Conservation (phyloP, 1,139 yeast genomes). For the Saccharomyces hybrid region DNA sequence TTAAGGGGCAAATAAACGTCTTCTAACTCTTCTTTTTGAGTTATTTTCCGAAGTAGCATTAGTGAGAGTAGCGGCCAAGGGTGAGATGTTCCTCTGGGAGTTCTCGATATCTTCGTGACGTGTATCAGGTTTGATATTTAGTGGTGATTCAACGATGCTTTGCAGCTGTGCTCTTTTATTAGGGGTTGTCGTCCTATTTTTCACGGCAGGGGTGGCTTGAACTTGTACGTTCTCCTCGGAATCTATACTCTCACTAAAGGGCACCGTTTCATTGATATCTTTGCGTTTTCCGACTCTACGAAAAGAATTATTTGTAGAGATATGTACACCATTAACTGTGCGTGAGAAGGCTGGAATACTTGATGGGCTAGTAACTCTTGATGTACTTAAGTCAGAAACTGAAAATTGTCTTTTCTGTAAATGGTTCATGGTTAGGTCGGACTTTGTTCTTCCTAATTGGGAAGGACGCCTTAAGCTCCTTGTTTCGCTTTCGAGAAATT, state of each 20-base stretch:
- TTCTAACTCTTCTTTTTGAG: conserved; percentile 26
- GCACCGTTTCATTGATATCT: conserved; percentile 1
- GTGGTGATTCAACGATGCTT: conserved; percentile 26
- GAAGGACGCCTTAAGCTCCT: conserved; percentile 14
- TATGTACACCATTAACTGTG: background rate
- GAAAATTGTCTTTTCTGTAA: conserved; percentile 29
- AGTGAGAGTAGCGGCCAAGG: background rate
- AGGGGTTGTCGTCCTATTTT: conserved; percentile 6
- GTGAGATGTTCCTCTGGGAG: background rate
- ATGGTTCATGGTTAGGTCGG: conserved; percentile 26
- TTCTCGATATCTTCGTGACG: background rate
- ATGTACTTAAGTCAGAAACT: conserved; percentile 18
- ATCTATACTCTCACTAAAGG: background rate
- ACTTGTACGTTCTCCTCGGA: conserved; percentile 19
- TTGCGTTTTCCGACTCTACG: conserved; percentile 28
- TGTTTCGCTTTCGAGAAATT: conserved; percentile 20
- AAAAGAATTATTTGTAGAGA: conserved; percentile 16
- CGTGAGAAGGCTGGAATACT: background rate
- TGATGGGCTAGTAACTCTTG: conserved; percentile 1
- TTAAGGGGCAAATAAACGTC: conserved; percentile 32
- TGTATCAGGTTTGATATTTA: background rate
- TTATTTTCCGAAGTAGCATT: background rate
- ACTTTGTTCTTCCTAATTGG: conserved; percentile 22
- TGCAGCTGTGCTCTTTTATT: conserved; percentile 9
- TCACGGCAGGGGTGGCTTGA: conserved; percentile 25